Percentiles rank a stretch among this genome's conserved stretches.
Evolutionary conservation across 495 filamentous ascomycete genomes (phyloP).

Genomic region (Acidomyces sp.): DNA sequence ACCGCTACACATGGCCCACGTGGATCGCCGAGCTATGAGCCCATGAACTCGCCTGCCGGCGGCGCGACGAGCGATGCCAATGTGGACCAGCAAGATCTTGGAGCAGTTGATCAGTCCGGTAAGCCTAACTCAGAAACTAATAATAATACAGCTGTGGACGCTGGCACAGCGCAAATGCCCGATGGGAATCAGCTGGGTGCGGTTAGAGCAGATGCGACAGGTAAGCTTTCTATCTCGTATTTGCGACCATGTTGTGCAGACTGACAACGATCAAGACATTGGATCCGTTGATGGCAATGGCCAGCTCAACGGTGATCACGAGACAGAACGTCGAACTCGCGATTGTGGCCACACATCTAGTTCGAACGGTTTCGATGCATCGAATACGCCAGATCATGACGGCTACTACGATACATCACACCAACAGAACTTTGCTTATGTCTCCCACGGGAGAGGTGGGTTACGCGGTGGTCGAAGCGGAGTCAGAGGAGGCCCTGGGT

Average conservation of each 20-base stretch:
- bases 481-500: conserved; percentile 9
- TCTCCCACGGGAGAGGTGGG: conserved; percentile 39
- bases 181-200: not conserved
- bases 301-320: not conserved
- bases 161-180: not conserved
- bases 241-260: no score
- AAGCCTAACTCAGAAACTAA: conserved; percentile 30
- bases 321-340: no score
- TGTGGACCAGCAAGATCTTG: conserved; percentile 40
- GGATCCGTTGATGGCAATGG: no score
- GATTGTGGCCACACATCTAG: no score
- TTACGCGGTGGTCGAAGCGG: conserved; percentile 31
- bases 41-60: conserved; percentile 37
- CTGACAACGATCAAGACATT: no score
- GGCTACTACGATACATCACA: conserved; percentile 3
- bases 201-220: not conserved
- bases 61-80: conserved; percentile 33
- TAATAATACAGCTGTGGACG: conserved; percentile 1
- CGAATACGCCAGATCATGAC: conserved; percentile 2
- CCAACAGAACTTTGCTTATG: conserved; percentile 29
- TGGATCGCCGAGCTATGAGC: conserved; percentile 16
- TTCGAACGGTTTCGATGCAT: conserved; percentile 4
- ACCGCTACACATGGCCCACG: conserved; percentile 3
- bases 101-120: conserved; percentile 40
- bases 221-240: not conserved